Conservation (phyloP, 2,329 filamentous ascomycete species). For the Cladobotryum mycophilum region DNA sequence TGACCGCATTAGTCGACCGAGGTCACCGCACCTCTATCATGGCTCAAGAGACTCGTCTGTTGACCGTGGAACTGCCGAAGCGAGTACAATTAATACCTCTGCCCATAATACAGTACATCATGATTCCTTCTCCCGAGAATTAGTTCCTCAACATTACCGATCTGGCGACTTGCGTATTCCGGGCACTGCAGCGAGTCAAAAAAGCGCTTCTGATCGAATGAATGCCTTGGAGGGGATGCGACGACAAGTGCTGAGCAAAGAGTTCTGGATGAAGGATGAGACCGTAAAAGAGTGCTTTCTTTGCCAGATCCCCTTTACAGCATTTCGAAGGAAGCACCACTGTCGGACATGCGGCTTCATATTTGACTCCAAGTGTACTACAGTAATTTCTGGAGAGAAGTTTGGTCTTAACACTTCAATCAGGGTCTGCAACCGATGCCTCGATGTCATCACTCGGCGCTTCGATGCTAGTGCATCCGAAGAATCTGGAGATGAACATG, state of each 20-base stretch:
- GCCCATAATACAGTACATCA: constrained; percentile 54
- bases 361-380: constrained; percentile 93
- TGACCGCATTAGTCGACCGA: constrained; percentile 46
- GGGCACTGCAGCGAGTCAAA: constrained; percentile 46
- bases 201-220: constrained; percentile 52
- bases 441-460: constrained; percentile 83
- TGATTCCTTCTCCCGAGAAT: constrained; percentile 47
- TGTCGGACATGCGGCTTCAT: constrained; percentile 97
- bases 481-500: constrained; percentile 74
- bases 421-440: constrained; percentile 86
- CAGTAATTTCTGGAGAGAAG: constrained; percentile 76
- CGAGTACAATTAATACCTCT: constrained; percentile 52
- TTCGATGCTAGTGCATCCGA: constrained; percentile 84
- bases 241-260: constrained; percentile 82
- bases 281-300: constrained; percentile 96
- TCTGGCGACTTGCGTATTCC: constrained; percentile 47
- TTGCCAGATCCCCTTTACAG: constrained; percentile 84
- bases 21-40: constrained; percentile 31
- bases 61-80: constrained; percentile 50
- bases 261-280: constrained; percentile 99
- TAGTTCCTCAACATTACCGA: constrained; percentile 37
- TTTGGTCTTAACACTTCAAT: constrained; percentile 83
- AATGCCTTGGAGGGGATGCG: constrained; percentile 65
- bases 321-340: constrained; percentile 93
- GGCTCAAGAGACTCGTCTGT: constrained; percentile 54